These are phyloP conservation scores for Rossbeevera mucosa DNA, from an alignment of 768 basidiomycete species.

Conservation along the genomic window DNA sequence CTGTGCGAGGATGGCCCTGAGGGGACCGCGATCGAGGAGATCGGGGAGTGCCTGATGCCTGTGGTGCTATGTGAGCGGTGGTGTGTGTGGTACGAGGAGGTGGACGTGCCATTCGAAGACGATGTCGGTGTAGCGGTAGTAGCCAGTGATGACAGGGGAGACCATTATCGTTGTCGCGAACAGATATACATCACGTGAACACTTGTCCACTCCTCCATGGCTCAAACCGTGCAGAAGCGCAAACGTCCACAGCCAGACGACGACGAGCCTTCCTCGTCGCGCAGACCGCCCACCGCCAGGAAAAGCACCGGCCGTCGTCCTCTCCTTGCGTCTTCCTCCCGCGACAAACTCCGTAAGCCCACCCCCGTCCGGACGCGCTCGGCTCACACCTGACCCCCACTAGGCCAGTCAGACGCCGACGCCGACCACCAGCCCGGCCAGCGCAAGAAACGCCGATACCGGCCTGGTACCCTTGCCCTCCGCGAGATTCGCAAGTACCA, in stretches of 20 bases:
- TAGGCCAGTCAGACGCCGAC: constrained; percentile 23
- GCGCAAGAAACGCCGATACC: constrained; percentile 62
- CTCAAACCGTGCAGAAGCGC: constrained; percentile 60
- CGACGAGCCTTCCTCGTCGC: constrained; percentile 28
- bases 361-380: background rate
- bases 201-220: constrained; percentile 40
- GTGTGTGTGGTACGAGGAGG: no score
- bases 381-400: background rate
- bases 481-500: constrained; percentile 94
- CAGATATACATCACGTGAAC: background rate
- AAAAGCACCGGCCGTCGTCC: constrained; percentile 74
- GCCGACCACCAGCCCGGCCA: constrained; percentile 19
- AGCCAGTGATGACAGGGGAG: constrained; percentile 55
- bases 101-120: constrained; percentile 70
- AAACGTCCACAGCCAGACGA: constrained; percentile 31
- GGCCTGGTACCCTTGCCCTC: constrained; percentile 87
- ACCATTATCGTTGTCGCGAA: constrained; percentile 20
- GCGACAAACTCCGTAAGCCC: constrained; percentile 14
- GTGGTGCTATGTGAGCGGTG: background rate
- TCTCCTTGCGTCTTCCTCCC: constrained; percentile 26
- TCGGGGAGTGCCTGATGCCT: constrained; percentile 60
- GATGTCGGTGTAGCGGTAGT: constrained; percentile 82
- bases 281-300: constrained; percentile 62
- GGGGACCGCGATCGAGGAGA: constrained; percentile 50
- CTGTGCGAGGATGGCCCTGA: constrained; percentile 73